Evolutionary conservation across 495 filamentous ascomycete species (phyloP), one percentile per base, ranked within the genome.

Genomic region (Daldinia bambusicola): DNA sequence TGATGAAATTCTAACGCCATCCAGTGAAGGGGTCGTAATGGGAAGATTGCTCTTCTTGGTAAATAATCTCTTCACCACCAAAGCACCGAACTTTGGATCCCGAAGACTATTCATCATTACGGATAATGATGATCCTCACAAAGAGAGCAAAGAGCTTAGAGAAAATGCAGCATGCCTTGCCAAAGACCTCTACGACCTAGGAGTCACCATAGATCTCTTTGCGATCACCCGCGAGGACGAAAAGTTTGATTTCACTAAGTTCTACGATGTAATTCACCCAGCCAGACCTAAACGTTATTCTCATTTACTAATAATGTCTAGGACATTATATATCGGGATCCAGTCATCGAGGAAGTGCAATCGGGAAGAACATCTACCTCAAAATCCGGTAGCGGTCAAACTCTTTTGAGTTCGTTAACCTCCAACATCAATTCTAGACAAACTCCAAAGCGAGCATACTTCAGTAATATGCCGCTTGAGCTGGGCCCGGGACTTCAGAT

Each of bases 51-150:
- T 99, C 1, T 98, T 97, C 76, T 94, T 94, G 75, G 94, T 92
- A 50, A 98, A 98, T 72, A 93, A 98, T 69, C 93, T 98, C 40
- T 97, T 99, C 79, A 96, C 95, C 2, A 97, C 92, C 1, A 97
- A 91, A 75, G 93, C 96, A 0, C 89, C 95, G 14, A 98, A 97
- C 73, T 98, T 98, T 77, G 89, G 93, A 22, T 98, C 95, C 0
- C 83, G 96, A 43, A 88, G 96, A 36, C 82, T 99, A 10, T 98
- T 99, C 80, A 89, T 99, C 66, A 93, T 99, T 62, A 97, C 96
- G 2, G 94, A 98, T 74, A 91, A 97, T 63, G 96, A 99, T 76
- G 86, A 93, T 76, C 95, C 96, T 6, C 93, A 97, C 75, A 84
- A 79, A 1, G 81, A 86, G 2, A 90, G 91, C 70, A 95, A 93